Percentiles rank a stretch among this genome's conserved stretches.
Evolutionary conservation across 495 filamentous ascomycete genomes (phyloP).

Genomic region (Lasiosphaeria ovina): DNA sequence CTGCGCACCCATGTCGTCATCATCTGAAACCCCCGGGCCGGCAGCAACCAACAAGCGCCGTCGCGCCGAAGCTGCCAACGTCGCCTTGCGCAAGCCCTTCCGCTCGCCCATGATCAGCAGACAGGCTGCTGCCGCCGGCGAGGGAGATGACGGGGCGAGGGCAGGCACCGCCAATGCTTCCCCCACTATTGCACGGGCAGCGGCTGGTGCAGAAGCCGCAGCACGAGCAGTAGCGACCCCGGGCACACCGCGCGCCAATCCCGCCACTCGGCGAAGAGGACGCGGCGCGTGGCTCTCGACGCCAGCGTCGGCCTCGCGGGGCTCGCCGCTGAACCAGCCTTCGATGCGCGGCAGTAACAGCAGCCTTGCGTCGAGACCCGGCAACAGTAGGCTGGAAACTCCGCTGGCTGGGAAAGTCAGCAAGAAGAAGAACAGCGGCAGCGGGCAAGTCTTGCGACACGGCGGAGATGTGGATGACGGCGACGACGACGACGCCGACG

Average conservation of each 20-base stretch:
- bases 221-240: too few relatives aligned
- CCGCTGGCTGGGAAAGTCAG: neutral
- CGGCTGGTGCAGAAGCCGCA: neutral
- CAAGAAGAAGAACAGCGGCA: neutral
- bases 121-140: neutral
- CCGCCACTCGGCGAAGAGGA: too few relatives aligned
- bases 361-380: too few relatives aligned
- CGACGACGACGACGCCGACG: conserved; percentile 2
- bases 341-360: too few relatives aligned
- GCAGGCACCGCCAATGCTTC: neutral
- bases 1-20: neutral
- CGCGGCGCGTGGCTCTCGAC: too few relatives aligned
- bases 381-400: neutral
- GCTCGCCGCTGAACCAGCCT: too few relatives aligned
- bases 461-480: neutral
- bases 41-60: conserved; percentile 27
- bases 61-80: conserved; percentile 29
- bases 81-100: conserved; percentile 30
- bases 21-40: conserved; percentile 25
- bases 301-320: too few relatives aligned
- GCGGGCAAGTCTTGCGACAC: neutral
- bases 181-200: neutral
- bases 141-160: neutral
- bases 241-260: too few relatives aligned
- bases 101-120: conserved; percentile 29